A percentile compares a stretch with the other conserved stretches of the same genome.
Evolutionary conservation across 306 rosid genomes (phyloP).

Genomic region (Oemleria cerasiformis): DNA sequence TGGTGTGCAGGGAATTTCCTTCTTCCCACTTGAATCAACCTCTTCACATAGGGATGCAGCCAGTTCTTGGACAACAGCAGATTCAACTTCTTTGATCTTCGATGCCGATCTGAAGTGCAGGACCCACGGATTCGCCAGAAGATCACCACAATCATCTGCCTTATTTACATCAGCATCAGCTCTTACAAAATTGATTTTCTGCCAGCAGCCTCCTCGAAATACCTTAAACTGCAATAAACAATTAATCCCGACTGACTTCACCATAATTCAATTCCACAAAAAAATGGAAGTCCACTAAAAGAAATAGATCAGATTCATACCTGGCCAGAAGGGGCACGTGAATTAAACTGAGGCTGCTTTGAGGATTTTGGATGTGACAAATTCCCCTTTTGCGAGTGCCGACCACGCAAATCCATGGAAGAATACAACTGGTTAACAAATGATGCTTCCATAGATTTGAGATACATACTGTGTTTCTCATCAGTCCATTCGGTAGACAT

Average conservation of each 20-base stretch:
- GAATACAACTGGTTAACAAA: constrained; percentile 55
- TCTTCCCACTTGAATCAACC: constrained; percentile 23
- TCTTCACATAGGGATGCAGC: constrained; percentile 16
- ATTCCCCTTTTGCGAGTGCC: constrained; percentile 9
- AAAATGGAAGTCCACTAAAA: background rate
- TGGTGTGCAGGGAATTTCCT: constrained; percentile 4
- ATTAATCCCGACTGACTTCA: background rate
- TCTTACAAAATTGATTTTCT: constrained; percentile 42
- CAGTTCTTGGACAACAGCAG: constrained; percentile 22
- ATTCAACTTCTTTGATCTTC: constrained; percentile 26
- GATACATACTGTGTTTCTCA: constrained; percentile 66
- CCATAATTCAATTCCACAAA: background rate
- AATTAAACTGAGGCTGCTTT: constrained; percentile 11
- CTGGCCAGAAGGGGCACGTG: constrained; percentile 45
- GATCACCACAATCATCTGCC: constrained; percentile 25
- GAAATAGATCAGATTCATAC: constrained; percentile 23
- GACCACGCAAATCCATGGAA: constrained; percentile 38
- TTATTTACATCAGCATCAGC: constrained; percentile 28
- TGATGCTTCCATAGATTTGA: constrained; percentile 67
- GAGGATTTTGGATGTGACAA: constrained; percentile 4
- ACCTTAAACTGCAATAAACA: constrained; percentile 43
- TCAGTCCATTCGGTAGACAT: constrained; percentile 58
- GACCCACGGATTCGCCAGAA: constrained; percentile 49
- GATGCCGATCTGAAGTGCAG: constrained; percentile 40
- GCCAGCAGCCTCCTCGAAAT: constrained; percentile 49